These are phyloP conservation scores for Fonticula alba DNA, from an alignment of 78 protist genomes.

Conservation along the genomic window DNA sequence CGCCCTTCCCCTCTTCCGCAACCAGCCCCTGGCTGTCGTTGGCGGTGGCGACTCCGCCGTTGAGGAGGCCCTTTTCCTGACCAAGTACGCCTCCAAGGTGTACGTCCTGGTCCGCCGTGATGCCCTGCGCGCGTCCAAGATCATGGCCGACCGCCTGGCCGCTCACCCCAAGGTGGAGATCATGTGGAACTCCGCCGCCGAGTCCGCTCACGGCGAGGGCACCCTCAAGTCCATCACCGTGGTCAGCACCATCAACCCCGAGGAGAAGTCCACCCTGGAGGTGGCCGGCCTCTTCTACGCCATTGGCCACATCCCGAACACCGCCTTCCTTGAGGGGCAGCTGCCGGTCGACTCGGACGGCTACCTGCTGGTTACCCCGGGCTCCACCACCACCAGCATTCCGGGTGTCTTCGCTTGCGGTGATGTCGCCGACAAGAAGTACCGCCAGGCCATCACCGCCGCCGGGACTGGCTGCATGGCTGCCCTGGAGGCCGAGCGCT, in stretches of 20 bases:
- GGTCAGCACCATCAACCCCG: slow-evolving; percentile 7
- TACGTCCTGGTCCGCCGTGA: slow-evolving; percentile 51
- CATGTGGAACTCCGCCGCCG: slow-evolving; percentile 30
- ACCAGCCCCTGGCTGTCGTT: slow-evolving; percentile 44
- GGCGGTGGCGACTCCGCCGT: slow-evolving; percentile 76
- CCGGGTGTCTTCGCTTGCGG: slow-evolving; percentile 75
- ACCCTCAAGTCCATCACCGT: slow-evolving; percentile 2
- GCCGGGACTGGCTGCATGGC: slow-evolving; percentile 83
- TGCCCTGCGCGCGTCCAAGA: slow-evolving; percentile 51
- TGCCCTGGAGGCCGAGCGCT: slow-evolving; percentile 61
- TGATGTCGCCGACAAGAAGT: slow-evolving; percentile 60
- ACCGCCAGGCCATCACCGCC: slow-evolving; percentile 74
- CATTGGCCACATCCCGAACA: slow-evolving; percentile 73
- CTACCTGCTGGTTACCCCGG: slow-evolving; percentile 35
- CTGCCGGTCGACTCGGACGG: slow-evolving; percentile 47
- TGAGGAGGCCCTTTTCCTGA: slow-evolving; percentile 63
- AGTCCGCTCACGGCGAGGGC: slow-evolving; percentile 35
- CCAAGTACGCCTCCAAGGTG: slow-evolving; percentile 39
- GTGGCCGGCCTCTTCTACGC: slow-evolving; percentile 59
- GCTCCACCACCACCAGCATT: slow-evolving; percentile 38
- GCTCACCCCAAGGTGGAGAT: slow-evolving; percentile 36
- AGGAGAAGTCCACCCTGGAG: neutral
- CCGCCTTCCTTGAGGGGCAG: slow-evolving; percentile 40
- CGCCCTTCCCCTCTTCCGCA: slow-evolving; percentile 36
- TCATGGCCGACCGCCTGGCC: slow-evolving; percentile 41